Evolutionary conservation across 805 yeast species (phyloP), one percentile per base, ranked within the genome.

Genomic region (Ogataea nitratoaversa): DNA sequence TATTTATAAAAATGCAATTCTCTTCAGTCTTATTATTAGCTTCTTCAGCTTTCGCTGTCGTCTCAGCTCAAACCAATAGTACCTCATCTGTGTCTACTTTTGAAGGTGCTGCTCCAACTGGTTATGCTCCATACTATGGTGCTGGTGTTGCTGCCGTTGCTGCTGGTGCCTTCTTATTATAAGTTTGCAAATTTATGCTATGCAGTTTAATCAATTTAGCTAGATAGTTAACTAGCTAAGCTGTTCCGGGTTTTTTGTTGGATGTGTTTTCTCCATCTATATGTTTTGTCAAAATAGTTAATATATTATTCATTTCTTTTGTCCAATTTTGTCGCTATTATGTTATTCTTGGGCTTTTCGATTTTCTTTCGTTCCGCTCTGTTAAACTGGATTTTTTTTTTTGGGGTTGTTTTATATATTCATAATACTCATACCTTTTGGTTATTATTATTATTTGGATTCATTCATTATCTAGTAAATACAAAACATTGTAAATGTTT

Each of bases 1-100:
- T 29, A 31, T n/a, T 32, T 32, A 32, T 28, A 18, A 63, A 43
- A 65, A 70, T 70, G 74, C 71, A 70, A 63, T 67, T 68, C 70
- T 53, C 70, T 43, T 59, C 63, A 56, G 59, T 64, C 37, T 48
- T 63, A 49, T 40, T 62, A 44, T 44, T 55, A 38, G 68, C 67
- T 42, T 41, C 48, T 13, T 31, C 51, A 19, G 60, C 65, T 38
- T 59, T 63, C 36, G 68, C 68, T 51, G 50, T 60, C 36, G 66
- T 62, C 45, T 47, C 50, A 11, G 25, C 25, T 52, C 53, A 56
- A 30, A 50, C 55, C 47, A 44, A 63, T 44, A 69, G 70, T 49
- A 52, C 47, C 17, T 56, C 66, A 42, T 65, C 62, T 38, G 49
- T 63, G 44, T 47, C 68, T 19, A 58, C 63, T 42, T 62, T 52